Evolutionary conservation across 768 basidiomycete species (phyloP), one percentile per base, ranked within the genome.

Genomic region (Gelatoporia subvermispora): DNA sequence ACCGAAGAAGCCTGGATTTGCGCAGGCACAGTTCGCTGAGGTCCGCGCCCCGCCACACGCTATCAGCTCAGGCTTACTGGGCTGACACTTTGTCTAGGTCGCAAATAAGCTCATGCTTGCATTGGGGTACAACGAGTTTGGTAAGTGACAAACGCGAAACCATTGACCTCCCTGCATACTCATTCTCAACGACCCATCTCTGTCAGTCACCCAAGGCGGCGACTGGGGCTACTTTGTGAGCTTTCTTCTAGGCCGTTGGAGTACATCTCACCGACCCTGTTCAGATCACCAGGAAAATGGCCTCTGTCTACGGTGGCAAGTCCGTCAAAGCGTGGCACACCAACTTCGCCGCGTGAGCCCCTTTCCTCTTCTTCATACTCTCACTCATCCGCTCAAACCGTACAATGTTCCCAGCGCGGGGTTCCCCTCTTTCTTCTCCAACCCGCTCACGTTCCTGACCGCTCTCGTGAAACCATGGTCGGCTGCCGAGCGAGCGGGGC

Each of bases 261-360:
- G n/a, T n/a, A n/a, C n/a, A n/a, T n/a, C n/a, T n/a, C n/a, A n/a
- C n/a, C n/a, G n/a, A n/a, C n/a, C n/a, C n/a, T n/a, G n/a, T n/a
- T n/a, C n/a, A n/a, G 47, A 34, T 52, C 47, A 48, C 38, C 21
- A 38, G 21, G 20, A 21, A 28, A 31, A 22, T 48, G 40, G 47
- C 40, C 17, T 16, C 13, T 22, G 25, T 15, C n/a, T 48, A 48
- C 47, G 35, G 35, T 5, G 11, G 55, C 28, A 75, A 69, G 42
- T 60, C 77, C 43, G 62, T 58, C 55, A 80, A 77, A 57, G 78
- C 76, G 1, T 78, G 73, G 69, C 78, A 81, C 55, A 73, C 76
- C 2, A 81, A 78, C 50, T 57, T 71, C 41, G 68, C 72, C 1
- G 0, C 68, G 77, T 78, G 51, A 49, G 72, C 59, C 1, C 42